These are phyloP conservation scores for Trypanosoma rangeli DNA, from an alignment of 208 protist species.

Conservation along the genomic window DNA sequence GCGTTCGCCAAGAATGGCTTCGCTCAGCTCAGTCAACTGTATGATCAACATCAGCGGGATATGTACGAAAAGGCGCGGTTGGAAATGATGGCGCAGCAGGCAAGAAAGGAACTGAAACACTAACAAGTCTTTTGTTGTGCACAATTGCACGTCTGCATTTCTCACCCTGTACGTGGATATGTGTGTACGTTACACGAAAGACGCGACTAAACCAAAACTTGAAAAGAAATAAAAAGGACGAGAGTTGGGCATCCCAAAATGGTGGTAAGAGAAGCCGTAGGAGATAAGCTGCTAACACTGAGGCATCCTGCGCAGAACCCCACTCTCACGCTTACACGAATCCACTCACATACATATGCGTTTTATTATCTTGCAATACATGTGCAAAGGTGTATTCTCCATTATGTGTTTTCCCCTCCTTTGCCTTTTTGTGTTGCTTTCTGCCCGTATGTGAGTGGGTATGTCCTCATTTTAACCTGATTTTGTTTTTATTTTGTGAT, in stretches of 20 bases:
- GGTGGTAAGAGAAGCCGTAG: neutral
- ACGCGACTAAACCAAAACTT: neutral
- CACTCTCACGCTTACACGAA: neutral
- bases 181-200: neutral
- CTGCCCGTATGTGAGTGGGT: constrained; percentile 1
- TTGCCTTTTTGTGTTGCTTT: constrained; percentile 8
- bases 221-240: constrained; percentile 4
- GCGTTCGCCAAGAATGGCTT: constrained; percentile 61
- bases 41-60: constrained; percentile 75
- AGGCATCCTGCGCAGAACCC: neutral
- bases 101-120: constrained; percentile 60
- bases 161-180: neutral
- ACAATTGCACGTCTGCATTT: neutral
- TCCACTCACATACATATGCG: neutral
- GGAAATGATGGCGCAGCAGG: constrained; percentile 65
- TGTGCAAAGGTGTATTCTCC: neutral
- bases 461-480: neutral
- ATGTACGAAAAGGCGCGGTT: constrained; percentile 61
- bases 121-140: constrained; percentile 18
- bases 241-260: neutral
- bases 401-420: constrained; percentile 17
- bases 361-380: neutral
- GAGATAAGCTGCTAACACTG: neutral
- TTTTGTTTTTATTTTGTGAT: neutral
- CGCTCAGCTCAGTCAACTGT: constrained; percentile 63